phyloP scores from a whole-genome alignment of 495 filamentous ascomycete genomes.

The Penicillium riverlandense region DNA sequence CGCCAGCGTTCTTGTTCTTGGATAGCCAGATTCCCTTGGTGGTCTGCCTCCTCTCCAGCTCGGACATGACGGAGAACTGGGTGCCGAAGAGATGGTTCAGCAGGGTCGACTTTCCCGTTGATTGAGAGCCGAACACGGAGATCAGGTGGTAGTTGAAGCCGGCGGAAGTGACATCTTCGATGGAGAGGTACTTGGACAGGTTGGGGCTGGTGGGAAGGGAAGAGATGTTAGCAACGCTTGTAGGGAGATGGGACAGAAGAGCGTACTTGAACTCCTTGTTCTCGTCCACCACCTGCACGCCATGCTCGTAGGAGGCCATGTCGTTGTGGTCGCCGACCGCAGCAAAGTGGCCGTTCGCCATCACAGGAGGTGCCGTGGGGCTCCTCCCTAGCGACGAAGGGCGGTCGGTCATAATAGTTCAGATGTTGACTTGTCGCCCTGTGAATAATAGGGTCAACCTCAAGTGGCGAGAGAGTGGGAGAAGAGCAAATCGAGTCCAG shows the following conservation, averaged over 20 bases:
- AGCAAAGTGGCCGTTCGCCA: conserved; percentile 87
- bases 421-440: no score
- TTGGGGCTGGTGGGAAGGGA: conserved; percentile 50
- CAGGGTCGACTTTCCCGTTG: conserved; percentile 94
- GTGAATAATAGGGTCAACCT: no score
- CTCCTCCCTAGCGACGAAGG: conserved; percentile 23
- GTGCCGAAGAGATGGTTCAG: conserved; percentile 96
- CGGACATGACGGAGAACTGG: conserved; percentile 93
- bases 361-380: conserved; percentile 49
- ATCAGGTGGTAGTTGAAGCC: conserved; percentile 99
- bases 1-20: conserved; percentile 67
- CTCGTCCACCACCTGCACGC: conserved; percentile 93
- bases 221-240: conserved; percentile 13
- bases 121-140: conserved; percentile 97
- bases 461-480: conserved; percentile 14
- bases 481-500: conserved; percentile 4
- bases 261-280: conserved; percentile 91
- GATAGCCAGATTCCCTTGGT: conserved; percentile 99
- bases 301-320: conserved; percentile 70
- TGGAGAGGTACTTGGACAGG: conserved; percentile 70
- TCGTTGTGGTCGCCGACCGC: conserved; percentile 61
- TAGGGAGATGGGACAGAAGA: neutral
- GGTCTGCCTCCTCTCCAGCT: conserved; percentile 82
- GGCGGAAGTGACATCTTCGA: conserved; percentile 70
- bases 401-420: conserved; percentile 18